Evolutionary conservation across 352 stramenopile species (phyloP).

Genomic region (Nothophytophthora sp.): DNA sequence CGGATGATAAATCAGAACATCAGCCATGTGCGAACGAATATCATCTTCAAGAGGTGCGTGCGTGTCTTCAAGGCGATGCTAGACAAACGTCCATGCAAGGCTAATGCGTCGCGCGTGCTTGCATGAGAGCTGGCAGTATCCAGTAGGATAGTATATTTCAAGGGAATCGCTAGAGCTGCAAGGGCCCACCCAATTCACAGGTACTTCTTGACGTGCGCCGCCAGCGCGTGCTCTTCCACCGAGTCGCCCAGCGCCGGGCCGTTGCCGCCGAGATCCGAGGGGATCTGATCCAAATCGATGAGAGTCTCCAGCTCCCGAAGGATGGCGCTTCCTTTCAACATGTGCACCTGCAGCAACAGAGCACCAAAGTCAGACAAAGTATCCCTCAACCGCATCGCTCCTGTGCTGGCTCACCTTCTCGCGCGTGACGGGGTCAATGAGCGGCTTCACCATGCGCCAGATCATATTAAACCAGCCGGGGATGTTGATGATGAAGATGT

Average conservation of each 20-base stretch:
- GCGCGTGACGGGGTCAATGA: slow-evolving; percentile 94
- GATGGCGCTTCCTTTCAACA: slow-evolving; percentile 84
- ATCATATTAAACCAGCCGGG: slow-evolving; percentile 95
- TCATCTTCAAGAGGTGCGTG: too few species aligned
- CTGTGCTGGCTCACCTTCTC: slow-evolving; percentile 81
- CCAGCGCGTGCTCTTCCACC: slow-evolving; percentile 64
- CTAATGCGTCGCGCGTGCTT: too few species aligned
- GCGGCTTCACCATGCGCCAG: slow-evolving; percentile 93
- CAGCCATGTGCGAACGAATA: too few species aligned
- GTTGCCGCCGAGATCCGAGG: slow-evolving; percentile 69
- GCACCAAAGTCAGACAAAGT: slow-evolving; percentile 2
- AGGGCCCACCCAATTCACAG: too few species aligned
- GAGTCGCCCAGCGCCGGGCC: slow-evolving; percentile 65
- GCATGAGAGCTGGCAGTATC: too few species aligned
- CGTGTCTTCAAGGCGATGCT: too few species aligned
- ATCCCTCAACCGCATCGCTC: background rate
- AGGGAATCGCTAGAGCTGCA: slow-evolving; percentile 10
- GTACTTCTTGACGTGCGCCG: slow-evolving; percentile 75
- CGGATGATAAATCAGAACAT: too few species aligned
- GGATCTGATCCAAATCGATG: slow-evolving; percentile 71
- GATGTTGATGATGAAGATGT: slow-evolving; percentile 97
- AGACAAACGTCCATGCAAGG: too few species aligned
- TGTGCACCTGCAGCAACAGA: slow-evolving; percentile 55
- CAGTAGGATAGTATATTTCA: too few species aligned
- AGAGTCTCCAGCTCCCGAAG: slow-evolving; percentile 68